Base-by-base conservation (phyloP, 352 stramenopile genomes). In the Globisporangium cederbergense region DNA sequence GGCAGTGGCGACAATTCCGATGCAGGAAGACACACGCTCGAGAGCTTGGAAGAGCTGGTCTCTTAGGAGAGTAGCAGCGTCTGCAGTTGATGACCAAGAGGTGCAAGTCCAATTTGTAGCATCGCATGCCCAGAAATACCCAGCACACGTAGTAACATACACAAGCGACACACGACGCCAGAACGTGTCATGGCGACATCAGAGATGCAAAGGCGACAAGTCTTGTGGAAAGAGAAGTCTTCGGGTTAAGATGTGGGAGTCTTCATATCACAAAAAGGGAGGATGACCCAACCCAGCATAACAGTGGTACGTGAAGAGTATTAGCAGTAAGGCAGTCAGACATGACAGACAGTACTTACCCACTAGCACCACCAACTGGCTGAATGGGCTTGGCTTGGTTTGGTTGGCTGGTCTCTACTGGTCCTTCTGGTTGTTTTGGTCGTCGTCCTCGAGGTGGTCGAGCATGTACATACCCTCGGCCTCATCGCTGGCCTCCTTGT, bases 381-480 rank as follows among this genome's bases (percentile, higher is more conserved):
- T 16, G 9, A 16, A 45, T 28, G 25, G 25, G 25, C 25, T 40
- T 40, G 11, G 34, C 7, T 40, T 8, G 34, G 34, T 10, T 40
- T 40, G 34, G 3, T 14, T 42, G 36, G 10, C 43, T 49, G 14
- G 43, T 32, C 7, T 36, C 58, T 62, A 59, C 32, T 67, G 20
- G 66, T 38, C 60, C 38, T 62, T 60, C 30, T 36, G 68, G 56
- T 43, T 55, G 30, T 28, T 74, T 58, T 68, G 60, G 62, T 67
- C 54, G 30, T 76, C 49, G 10, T 78, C 57, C 57, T 88, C 75
- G 7, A 83, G 53, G 58, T 38, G 79, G 74, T 93, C 85, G 62
- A 93, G 78, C 58, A 77, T 90, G 72, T 89, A 93, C 60, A 66
- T 16, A 18, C 34, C 60, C 2, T 46, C 58, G 7, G 67, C 51